Evolutionary conservation across 768 basidiomycete genomes (phyloP).

Genomic region (Krasilnikovozyma curviuscula): DNA sequence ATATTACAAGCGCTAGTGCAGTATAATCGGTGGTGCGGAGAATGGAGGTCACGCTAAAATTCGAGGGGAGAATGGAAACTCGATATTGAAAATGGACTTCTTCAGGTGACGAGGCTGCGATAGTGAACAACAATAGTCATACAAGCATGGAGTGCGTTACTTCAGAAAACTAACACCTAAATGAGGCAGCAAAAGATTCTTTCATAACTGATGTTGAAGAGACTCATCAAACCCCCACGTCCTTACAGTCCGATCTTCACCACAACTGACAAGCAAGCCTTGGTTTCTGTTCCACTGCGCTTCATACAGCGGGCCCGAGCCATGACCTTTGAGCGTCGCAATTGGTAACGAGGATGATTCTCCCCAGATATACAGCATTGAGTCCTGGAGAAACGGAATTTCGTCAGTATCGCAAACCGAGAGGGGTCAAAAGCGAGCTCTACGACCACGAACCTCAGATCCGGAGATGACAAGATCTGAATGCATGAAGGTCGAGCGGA

Average conservation of each 20-base stretch:
- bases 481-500: slow-evolving; percentile 20
- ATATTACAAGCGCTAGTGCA: too few relatives aligned
- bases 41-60: too few relatives aligned
- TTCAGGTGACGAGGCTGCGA: too few relatives aligned
- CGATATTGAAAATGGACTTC: too few relatives aligned
- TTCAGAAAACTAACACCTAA: too few relatives aligned
- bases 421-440: neutral
- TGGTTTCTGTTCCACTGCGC: neutral
- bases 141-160: too few relatives aligned
- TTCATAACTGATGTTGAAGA: too few relatives aligned
- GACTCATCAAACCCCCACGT: too few relatives aligned
- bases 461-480: slow-evolving; percentile 19
- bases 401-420: neutral
- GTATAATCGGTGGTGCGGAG: too few relatives aligned
- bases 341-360: neutral
- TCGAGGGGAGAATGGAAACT: too few relatives aligned
- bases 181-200: too few relatives aligned
- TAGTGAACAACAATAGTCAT: too few relatives aligned
- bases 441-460: slow-evolving; percentile 17
- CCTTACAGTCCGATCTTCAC: slow-evolving; percentile 5
- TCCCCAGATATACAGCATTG: slow-evolving; percentile 1
- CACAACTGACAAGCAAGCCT: neutral
- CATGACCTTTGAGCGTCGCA: neutral
- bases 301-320: neutral
- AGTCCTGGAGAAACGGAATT: neutral